Conservation (phyloP, 495 filamentous ascomycete genomes). For the Daldinia loculata region DNA sequence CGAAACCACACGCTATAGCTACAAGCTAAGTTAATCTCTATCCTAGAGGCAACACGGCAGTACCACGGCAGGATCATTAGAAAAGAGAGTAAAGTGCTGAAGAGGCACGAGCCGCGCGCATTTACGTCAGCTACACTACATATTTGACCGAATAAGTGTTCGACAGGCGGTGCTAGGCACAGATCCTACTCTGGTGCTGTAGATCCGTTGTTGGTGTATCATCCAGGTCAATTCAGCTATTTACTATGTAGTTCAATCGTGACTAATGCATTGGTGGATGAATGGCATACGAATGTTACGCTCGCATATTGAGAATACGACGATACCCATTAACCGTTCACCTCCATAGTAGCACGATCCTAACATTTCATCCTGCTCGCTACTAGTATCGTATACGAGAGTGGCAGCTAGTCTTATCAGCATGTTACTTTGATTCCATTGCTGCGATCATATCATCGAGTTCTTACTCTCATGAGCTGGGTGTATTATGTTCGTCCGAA, state of each 20-base stretch:
- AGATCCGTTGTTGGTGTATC: constrained; percentile 20
- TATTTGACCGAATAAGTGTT: constrained; percentile 28
- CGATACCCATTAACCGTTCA: constrained; percentile 2
- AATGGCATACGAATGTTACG: constrained; percentile 18
- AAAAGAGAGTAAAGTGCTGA: neutral
- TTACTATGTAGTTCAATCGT: constrained; percentile 22
- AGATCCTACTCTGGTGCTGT: constrained; percentile 29
- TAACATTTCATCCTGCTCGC: constrained; percentile 11
- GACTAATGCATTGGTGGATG: constrained; percentile 24
- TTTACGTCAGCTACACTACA: constrained; percentile 13
- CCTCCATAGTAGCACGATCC: neutral
- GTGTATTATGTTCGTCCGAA: neutral
- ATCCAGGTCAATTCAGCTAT: constrained; percentile 19
- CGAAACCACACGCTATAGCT: no score
- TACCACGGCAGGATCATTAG: neutral
- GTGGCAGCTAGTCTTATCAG: neutral
- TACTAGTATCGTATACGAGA: neutral
- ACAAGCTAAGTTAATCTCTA: no score
- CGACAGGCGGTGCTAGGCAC: constrained; percentile 5
- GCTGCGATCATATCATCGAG: neutral
- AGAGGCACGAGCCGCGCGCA: constrained; percentile 2
- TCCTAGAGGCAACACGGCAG: neutral
- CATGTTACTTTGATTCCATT: neutral
- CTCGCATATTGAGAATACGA: constrained; percentile 32
- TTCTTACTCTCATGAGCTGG: neutral